Base-by-base conservation (phyloP, 176 grass and related monocot species). In the Bromus sterilis region DNA sequence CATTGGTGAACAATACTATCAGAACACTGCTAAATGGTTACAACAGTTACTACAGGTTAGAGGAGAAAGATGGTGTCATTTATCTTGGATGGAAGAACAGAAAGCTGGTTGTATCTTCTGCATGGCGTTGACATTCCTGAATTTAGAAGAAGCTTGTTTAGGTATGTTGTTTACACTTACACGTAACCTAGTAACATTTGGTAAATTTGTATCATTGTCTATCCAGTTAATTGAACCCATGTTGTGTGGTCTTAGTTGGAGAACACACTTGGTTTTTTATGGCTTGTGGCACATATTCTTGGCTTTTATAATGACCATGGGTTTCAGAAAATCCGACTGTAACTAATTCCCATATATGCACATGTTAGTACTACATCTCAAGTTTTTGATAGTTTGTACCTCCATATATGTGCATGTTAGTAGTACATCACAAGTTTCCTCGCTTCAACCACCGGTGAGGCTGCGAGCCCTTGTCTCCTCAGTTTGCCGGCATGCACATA, bases 41-140 rank as follows among this genome's bases (percentile, higher is more conserved):
- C 76, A 67, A 86, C 61, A 86, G 61, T 24, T 41, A 71, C 23
- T 90, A 90, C 53, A 86, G 33, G 48, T 80, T 87, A 21, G 84
- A 90, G 75, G 88, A 87, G 78, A 87, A 76, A 60, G 75, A 87
- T 23, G 84, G 80, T 70, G 80, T 68, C 67, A 75, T 90, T 43
- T 90, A 83, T 79, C 84, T 90, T 83, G 88, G 88, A 74, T 90
- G 88, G 88, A 90, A 86, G 84, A 75, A 63, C 61, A 90, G 88
- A 80, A 82, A 49, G 36, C 75, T 90, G 68, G 88, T 90, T 43
- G 88, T 90, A 51, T 90, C 88, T 80, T 90, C 84, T 73, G 88
- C 88, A 7, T 90, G 88, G 88, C 29, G 13, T 25, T 90, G 80
- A 90, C 21, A 64, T 72, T 71, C 81, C 71, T 30, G 56, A 57